Evolutionary conservation across 805 yeast species (phyloP), one percentile per base, ranked within the genome.

Genomic region (Lachancea mirantina): DNA sequence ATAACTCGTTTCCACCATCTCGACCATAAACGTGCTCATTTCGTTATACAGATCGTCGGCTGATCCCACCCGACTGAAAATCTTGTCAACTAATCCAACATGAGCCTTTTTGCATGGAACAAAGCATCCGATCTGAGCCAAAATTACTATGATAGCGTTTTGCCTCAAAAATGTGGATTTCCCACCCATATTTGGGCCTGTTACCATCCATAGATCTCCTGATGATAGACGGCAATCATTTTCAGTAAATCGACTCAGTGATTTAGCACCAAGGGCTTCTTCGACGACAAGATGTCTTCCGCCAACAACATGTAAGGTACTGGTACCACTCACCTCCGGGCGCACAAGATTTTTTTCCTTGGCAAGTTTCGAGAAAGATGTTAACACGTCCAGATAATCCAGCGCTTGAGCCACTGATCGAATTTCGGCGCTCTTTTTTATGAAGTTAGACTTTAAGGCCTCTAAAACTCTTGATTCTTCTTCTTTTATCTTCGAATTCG

Each of bases 201-300:
- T 80, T n/a, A 84, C 73, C 11, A 84, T 65, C 64, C 83, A 70
- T 2, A 71, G 49, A 4, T 57, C 42, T 26, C 56, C 41, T 6
- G 44, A 34, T 3, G 38, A 25, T 19, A 59, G 22, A 4, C 25
- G n/a, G 38, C 63, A 57, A 32, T 55, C 59, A 39, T 61, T 61
- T 8, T 46, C 39, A 4, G 50, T 49, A 38, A 61, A 61, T 7
- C 40, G 42, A 30, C 50, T 56, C 19, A 55, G 41, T 2, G 78
- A 72, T 15, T 61, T 59, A 1, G 61, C 52, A 28, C 61, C 66
- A 34, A 83, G 60, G 1, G 84, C 84, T 20, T 76, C 72, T 49
- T 89, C 96, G 2, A 89, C 97, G 10, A 85, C 87, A 9, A 84
- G 50, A 55, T 92, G 97, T 19, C 96, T 64, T 0, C 97, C 97